Base-by-base conservation (phyloP, 2,329 filamentous ascomycete genomes). In the Calycina marina region DNA sequence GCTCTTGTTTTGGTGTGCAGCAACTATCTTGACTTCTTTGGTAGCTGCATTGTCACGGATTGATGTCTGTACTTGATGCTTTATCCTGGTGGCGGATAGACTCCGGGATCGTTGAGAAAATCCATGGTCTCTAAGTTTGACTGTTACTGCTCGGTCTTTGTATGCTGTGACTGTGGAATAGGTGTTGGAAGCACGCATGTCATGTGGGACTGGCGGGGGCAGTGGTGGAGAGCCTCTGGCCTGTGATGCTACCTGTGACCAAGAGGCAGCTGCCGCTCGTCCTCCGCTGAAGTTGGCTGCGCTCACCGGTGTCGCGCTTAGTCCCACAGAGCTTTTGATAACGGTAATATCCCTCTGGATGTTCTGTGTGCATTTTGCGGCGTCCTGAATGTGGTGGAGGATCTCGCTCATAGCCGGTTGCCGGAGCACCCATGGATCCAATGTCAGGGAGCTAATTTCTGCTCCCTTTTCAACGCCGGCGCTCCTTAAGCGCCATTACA, bases 1-100 rank as follows among this genome's bases (percentile, higher is more conserved):
- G 25, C 43, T 47, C 31, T 46, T 47, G 16, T 46, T 37, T 36
- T 47, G 35, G 24, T 46, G 35, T 18, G 43, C 41, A 31, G 39
- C 37, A 8, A 46, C 38, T 27, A 46, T 29, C 30, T 42, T 46
- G 26, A 45, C 40, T 15, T 15, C 14, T 34, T 42, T 44, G 22
- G 42, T 46, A 10, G 39, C 24, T 35, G 36, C 14, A 28, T 44
- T 45, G 25, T 35, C 29, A 29, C 30, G 33, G 6, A 46, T 39
- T 24, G 35, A 28, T 13, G 38, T 35, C 31, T 46, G 31, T 31
- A 46, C 41, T 33, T 46, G 36, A 15, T 45, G 31, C 39, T 35
- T 40, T 14, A 35, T 39, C 34, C 32, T 37, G 25, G 27, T 17
- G 22, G 37, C 30, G 22, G 36, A 31, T 16, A 31, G 37, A 11